These are phyloP conservation scores for Ormosia semicastrata DNA, from an alignment of 306 rosid species.

Conservation along the genomic window DNA sequence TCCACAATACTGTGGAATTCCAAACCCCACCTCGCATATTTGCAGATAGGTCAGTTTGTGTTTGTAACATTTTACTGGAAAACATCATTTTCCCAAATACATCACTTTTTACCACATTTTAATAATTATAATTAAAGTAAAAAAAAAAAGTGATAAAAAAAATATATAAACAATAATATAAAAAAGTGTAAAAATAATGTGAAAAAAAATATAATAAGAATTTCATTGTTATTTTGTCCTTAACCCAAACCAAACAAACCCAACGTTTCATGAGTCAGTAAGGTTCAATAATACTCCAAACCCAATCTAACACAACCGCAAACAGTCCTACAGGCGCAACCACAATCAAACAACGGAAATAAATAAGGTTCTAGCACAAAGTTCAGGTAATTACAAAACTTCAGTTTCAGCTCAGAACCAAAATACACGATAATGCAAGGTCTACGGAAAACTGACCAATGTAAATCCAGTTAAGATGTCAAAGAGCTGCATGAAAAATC, in stretches of 20 bases:
- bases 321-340: background rate
- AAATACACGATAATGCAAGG: background rate
- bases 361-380: background rate
- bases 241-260: background rate
- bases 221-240: no score
- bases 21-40: no score
- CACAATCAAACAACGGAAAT: background rate
- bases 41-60: no score
- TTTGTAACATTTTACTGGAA: background rate
- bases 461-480: background rate
- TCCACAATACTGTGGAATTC: no score
- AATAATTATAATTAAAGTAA: no score
- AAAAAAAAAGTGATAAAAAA: no score
- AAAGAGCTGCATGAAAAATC: background rate
- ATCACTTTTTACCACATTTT: no score
- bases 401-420: background rate
- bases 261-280: background rate
- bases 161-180: no score
- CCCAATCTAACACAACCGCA: background rate
- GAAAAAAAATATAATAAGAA: no score
- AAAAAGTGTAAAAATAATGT: no score
- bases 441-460: background rate
- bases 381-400: background rate
- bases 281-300: background rate
- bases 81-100: no score